Base-by-base conservation (phyloP, 805 yeast species). In the Saccharomyces kudriavzevii region DNA sequence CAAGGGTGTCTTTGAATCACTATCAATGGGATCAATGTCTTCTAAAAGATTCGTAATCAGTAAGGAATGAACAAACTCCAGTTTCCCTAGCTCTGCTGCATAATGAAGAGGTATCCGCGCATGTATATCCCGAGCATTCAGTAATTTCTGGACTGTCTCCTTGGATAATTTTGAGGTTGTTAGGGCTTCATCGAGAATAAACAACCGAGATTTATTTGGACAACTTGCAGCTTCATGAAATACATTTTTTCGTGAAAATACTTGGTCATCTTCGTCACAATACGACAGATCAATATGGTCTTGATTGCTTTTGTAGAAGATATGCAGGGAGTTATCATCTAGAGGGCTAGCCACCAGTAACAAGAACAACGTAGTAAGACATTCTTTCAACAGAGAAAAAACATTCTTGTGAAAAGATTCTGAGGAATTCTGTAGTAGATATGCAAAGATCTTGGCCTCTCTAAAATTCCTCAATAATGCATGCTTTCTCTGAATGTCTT, bases 101-200 rank as follows among this genome's bases (percentile, higher is more conserved):
- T 90, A 89, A 69, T 92, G 98, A 17, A 94, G 71, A 24, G 97
- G 91, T 1, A 85, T 83, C 58, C 92, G 78, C 3, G 95, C 96
- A 59, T 82, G 81, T 49, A 79, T 75, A 67, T 87, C 95, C 61
- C 77, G 79, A 14, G 71, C 65, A 35, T 72, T 70, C 14, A 74
- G 50, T n/a, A 71, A 54, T n/a, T 52, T 50, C 22, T 59, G 58
- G 13, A 70, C 53, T 1, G 59, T 56, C 3, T 62, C 65, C 25
- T 60, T 54, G 5, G 61, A 56, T 25, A 58, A 40, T 11, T n/a
- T 24, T 2, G 58, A 46, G 11, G 55, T 52, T 9, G 52, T 49
- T 6, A 67, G 45, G 4, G 68, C 63, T 49, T 63, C 64, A 17
- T 59, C 53, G 20, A 70, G 51, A 26, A 70, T 60, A 48, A 69